Percentiles rank a stretch among this genome's conserved stretches.
Evolutionary conservation across 2,329 filamentous ascomycete genomes (phyloP).

Genomic region (Colletotrichum endophyticum): DNA sequence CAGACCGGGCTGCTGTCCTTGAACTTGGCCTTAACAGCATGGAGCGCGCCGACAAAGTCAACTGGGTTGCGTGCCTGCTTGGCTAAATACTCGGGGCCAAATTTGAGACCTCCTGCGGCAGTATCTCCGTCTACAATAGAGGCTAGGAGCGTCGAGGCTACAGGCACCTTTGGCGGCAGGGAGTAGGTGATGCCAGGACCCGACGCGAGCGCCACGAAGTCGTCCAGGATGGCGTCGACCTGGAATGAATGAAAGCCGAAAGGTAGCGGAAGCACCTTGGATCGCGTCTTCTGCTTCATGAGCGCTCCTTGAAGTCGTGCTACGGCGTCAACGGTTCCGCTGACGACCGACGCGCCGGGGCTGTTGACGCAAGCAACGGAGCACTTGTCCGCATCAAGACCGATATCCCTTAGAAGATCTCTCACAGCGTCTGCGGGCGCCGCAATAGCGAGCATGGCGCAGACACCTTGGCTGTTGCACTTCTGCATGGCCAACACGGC

Average conservation of each 20-base stretch:
- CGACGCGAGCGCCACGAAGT: conserved; percentile 47
- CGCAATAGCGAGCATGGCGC: background rate
- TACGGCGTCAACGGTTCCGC: conserved; percentile 36
- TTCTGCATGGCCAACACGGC: conserved; percentile 53
- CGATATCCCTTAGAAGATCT: background rate
- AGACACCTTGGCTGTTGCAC: background rate
- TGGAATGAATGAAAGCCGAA: conserved; percentile 43
- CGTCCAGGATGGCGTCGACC: conserved; percentile 45
- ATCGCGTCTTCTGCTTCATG: conserved; percentile 29
- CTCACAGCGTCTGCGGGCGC: background rate
- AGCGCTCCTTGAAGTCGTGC: background rate
- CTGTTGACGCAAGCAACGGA: conserved; percentile 66
- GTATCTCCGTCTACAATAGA: background rate
- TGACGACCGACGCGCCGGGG: conserved; percentile 65
- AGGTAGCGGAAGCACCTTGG: conserved; percentile 34
- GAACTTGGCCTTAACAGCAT: conserved; percentile 38
- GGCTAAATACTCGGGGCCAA: background rate
- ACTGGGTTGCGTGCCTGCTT: background rate
- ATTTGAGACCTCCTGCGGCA: background rate
- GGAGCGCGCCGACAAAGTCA: conserved; percentile 44
- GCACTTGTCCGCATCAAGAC: background rate
- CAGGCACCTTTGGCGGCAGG: background rate
- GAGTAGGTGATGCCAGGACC: background rate
- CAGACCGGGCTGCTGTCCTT: conserved; percentile 54
- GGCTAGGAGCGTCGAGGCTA: background rate